A percentile compares a stretch with the other conserved stretches of the same genome.
Conservation (phyloP, 345 rosid species). For the Hibiscus tridactylites region DNA sequence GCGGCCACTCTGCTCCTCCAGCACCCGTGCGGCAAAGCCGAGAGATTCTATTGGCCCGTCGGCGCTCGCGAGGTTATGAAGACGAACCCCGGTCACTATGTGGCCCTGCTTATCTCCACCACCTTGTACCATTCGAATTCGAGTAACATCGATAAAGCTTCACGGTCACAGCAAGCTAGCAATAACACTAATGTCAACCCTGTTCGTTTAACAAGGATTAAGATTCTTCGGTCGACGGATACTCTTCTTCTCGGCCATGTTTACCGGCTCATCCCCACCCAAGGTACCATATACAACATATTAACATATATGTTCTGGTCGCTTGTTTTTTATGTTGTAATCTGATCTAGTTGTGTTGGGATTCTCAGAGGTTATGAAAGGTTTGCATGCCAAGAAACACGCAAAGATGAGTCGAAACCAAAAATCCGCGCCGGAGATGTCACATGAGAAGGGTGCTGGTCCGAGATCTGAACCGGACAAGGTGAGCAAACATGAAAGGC, state of each 20-base stretch:
- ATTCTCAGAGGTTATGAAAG: conserved; percentile 74
- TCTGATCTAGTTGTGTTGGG: neutral
- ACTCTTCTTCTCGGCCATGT: conserved; percentile 72
- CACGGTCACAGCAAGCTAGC: neutral
- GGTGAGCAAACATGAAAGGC: conserved; percentile 52
- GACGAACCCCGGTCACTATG: conserved; percentile 85
- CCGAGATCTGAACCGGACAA: conserved; percentile 35
- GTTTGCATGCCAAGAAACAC: conserved; percentile 57
- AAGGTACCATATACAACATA: conserved; percentile 33
- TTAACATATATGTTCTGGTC: neutral
- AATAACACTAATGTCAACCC: conserved; percentile 14
- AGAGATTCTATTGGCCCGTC: conserved; percentile 54
- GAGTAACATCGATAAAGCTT: neutral
- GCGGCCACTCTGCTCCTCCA: conserved; percentile 69
- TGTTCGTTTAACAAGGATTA: conserved; percentile 70
- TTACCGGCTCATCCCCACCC: conserved; percentile 70
- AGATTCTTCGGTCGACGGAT: conserved; percentile 87
- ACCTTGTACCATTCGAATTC: conserved; percentile 38
- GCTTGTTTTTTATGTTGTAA: neutral
- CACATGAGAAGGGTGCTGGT: conserved; percentile 9
- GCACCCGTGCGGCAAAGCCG: conserved; percentile 68
- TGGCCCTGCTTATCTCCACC: conserved; percentile 85
- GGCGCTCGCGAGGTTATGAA: conserved; percentile 65
- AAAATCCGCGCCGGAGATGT: conserved; percentile 11
- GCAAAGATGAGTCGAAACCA: conserved; percentile 46